Evolutionary conservation across 1,284 basidiomycete genomes (phyloP), one percentile per base, ranked within the genome.

Genomic region (Schizophyllum amplum): DNA sequence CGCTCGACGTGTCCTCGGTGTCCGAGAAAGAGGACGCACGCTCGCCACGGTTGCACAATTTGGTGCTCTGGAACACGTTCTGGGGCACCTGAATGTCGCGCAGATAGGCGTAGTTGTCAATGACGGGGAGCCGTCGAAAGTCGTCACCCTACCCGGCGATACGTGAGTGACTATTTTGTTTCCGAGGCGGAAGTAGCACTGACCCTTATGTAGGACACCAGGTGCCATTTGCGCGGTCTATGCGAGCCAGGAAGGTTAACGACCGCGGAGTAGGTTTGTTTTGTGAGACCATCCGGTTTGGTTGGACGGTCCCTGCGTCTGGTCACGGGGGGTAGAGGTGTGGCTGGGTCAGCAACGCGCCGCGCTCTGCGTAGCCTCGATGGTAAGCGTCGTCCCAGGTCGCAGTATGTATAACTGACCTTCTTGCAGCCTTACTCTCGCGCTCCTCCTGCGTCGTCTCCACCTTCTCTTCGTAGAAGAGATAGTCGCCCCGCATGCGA

Each of bases 401-500:
- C n/a, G n/a, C 42, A 46, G 42, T 11, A 11, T 11, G 42, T 46
- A n/a, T n/a, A n/a, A 64, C 70, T 57, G 59, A 87, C 86, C 86
- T 77, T 64, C 87, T 72, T 23, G 82, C 83, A 54, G 86, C 86
- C 64, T 88, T 89, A 0, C 83, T 81, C 63, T 86, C 84, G 59
- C 81, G 81, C 66, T 89, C 86, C 62, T 86, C 87, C 60, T 84
- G 80, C 0, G 86, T 88, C 0, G 82, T 84, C 62, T 85, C 86
- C 49, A 88, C 81, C 65, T 89, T 89, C 66, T 89, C 87, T 66
- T 90, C 87, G 62, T 89, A 89, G 66, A 86, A 87, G 7, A 89
- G 72, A 66, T 86, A 89, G 66, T 87, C 87, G 6, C 86, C 86
- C n/a, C 86, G 76, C 86, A 89, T 87, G 58, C 85, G 73, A 68